These are phyloP conservation scores for Ramaria rubella DNA, from an alignment of 768 basidiomycete species.

Conservation along the genomic window DNA sequence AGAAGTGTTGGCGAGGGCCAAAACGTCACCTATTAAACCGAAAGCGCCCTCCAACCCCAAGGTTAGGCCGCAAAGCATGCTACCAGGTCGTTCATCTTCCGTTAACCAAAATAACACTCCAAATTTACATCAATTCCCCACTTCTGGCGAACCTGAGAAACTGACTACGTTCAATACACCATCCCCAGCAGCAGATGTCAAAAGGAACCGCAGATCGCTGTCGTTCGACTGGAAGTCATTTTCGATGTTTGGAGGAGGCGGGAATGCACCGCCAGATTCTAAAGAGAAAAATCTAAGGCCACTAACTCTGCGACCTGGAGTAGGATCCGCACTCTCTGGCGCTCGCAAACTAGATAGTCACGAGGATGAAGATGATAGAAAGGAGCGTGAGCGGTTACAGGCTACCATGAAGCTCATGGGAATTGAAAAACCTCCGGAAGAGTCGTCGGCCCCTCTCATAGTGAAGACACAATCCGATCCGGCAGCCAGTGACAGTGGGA, in stretches of 20 bases:
- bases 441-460: constrained; percentile 35
- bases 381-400: constrained; percentile 78
- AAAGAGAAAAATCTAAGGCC: constrained; percentile 65
- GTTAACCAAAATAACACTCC: not conserved
- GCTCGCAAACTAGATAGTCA: constrained; percentile 78
- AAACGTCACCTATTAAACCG: too few species aligned
- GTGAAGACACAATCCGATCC: constrained; percentile 39
- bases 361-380: constrained; percentile 90
- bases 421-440: constrained; percentile 58
- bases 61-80: constrained; percentile 6
- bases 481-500: not conserved
- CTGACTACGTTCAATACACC: constrained; percentile 11
- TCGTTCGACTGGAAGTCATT: constrained; percentile 73
- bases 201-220: constrained; percentile 65
- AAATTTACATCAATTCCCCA: not conserved
- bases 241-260: constrained; percentile 53
- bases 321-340: constrained; percentile 40
- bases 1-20: constrained; percentile 6
- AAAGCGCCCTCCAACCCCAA: constrained; percentile 10
- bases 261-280: constrained; percentile 7
- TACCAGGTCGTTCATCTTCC: constrained; percentile 1
- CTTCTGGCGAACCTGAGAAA: constrained; percentile 5
- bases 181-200: constrained; percentile 20
- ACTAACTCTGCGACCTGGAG: constrained; percentile 65
- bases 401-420: constrained; percentile 96